Evolutionary conservation across 2,329 filamentous ascomycete species (phyloP), one percentile per base, ranked within the genome.

Genomic region (Clathrospora elynae): DNA sequence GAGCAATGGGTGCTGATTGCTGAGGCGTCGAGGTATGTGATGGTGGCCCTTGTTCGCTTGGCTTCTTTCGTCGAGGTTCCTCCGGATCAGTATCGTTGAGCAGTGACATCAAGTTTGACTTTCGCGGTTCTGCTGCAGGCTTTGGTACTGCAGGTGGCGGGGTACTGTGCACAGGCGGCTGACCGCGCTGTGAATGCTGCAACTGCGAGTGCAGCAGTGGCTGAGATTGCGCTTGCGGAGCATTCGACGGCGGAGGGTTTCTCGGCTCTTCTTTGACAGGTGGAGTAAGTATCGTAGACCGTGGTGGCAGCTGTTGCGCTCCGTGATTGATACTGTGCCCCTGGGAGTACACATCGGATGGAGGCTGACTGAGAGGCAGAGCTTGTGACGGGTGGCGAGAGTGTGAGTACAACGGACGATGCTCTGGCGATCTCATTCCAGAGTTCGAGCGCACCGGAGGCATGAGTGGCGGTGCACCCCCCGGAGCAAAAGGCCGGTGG

Each of bases 71-170:
- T 37, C 56, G 57, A 11, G 66, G 63, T 46, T 68, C 66, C 30
- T 68, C 66, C 5, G 66, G 62, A 37, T 68, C 65, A n/a, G 64
- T 48, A 18, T 67, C 66, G 41, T 72, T 72, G 10, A 72, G 59
- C 11, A 72, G 39, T 3, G 66, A 70, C 40, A 70, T 54, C 10
- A 72, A 25, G 35, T 70, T 71, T 5, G 68, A 70, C 39, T 66
- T 70, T 30, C 63, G 62, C 6, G 67, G 64, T 36, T 65, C 62
- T n/a, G 57, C 40, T 10, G 57, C 51, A 46, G 67, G 62, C 37
- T 65, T 64, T 2, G 60, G 49, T 36, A 42, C 42, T 23, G 45
- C 44, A 26, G 61, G 45, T 1, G 58, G 51, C 6, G 59, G 49
- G 1, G 42, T 44, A 19, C 47, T 46, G 23, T 61, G 58, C 32